A percentile compares a stretch with the other conserved stretches of the same genome.
phyloP scores from a whole-genome alignment of 1,139 yeast genomes.

The Protomyces inouyei region DNA sequence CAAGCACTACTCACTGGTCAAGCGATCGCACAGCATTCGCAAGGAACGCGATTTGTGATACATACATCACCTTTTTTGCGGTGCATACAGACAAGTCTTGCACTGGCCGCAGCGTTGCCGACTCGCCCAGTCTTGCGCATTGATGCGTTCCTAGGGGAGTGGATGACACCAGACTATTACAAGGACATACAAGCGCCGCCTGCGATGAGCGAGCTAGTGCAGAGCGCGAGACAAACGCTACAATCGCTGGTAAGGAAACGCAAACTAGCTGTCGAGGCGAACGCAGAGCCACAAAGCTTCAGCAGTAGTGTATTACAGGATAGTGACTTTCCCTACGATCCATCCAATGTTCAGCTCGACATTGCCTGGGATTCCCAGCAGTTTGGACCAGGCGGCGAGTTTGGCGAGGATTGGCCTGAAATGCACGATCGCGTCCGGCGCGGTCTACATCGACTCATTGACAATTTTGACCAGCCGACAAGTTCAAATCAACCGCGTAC shows the following conservation, averaged over 20 bases:
- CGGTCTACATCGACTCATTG: constrained; percentile 36
- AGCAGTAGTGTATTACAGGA: not conserved
- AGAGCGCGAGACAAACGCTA: constrained; percentile 35
- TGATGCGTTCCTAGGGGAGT: constrained; percentile 43
- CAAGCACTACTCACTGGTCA: constrained; percentile 36
- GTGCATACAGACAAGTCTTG: constrained; percentile 41
- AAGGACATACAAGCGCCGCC: constrained; percentile 39
- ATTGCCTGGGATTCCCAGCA: constrained; percentile 37
- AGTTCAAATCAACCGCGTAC: constrained; percentile 26
- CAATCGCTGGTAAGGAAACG: constrained; percentile 29
- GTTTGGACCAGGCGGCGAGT: constrained; percentile 41
- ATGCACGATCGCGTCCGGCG: constrained; percentile 40
- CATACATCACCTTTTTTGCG: constrained; percentile 43
- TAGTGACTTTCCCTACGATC: not conserved
- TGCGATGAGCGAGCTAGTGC: constrained; percentile 37
- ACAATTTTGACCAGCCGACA: constrained; percentile 33
- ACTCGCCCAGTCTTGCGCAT: constrained; percentile 34
- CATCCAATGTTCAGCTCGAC: constrained; percentile 31
- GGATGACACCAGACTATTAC: constrained; percentile 44
- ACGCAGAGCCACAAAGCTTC: not conserved
- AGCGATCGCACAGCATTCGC: constrained; percentile 23
- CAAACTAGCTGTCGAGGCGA: not conserved
- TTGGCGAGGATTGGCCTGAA: constrained; percentile 42
- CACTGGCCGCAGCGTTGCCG: constrained; percentile 34
- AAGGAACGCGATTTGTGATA: constrained; percentile 33